These are phyloP conservation scores for Podila clonocystis DNA, from an alignment of 192 early-diverging fungal species.

Conservation along the genomic window DNA sequence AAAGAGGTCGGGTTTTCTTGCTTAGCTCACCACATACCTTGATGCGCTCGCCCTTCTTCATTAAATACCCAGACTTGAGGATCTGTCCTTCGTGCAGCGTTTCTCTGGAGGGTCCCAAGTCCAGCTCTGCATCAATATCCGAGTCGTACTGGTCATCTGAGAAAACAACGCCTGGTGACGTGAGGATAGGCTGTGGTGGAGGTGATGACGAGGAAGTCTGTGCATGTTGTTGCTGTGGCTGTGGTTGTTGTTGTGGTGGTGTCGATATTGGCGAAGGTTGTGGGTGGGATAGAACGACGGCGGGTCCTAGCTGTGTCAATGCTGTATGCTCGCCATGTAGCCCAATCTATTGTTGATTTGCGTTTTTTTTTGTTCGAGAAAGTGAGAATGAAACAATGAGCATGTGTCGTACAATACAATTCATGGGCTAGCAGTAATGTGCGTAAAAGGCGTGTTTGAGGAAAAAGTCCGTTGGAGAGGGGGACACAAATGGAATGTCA, in stretches of 20 bases:
- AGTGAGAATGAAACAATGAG: too few species aligned
- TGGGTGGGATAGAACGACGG: background rate
- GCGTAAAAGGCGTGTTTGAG: too few species aligned
- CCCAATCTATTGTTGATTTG: too few species aligned
- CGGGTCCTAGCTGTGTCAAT: too few species aligned
- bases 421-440: too few species aligned
- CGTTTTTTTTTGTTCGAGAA: too few species aligned
- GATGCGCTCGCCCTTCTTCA: constrained; percentile 68
- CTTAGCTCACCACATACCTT: constrained; percentile 49
- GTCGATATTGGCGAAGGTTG: background rate
- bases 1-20: too few species aligned
- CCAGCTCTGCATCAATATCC: constrained; percentile 56
- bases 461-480: too few species aligned
- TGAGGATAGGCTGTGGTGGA: constrained; percentile 14
- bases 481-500: too few species aligned
- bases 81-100: constrained; percentile 62
- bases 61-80: constrained; percentile 63
- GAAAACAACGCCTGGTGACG: constrained; percentile 24
- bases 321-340: too few species aligned
- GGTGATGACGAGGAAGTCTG: background rate
- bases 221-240: background rate
- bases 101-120: constrained; percentile 57
- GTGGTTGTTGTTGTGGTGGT: constrained; percentile 5
- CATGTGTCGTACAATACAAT: too few species aligned
- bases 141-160: constrained; percentile 50